phyloP scores from a whole-genome alignment of 257 asterid genomes.

The Gynochthodes officinalis region DNA sequence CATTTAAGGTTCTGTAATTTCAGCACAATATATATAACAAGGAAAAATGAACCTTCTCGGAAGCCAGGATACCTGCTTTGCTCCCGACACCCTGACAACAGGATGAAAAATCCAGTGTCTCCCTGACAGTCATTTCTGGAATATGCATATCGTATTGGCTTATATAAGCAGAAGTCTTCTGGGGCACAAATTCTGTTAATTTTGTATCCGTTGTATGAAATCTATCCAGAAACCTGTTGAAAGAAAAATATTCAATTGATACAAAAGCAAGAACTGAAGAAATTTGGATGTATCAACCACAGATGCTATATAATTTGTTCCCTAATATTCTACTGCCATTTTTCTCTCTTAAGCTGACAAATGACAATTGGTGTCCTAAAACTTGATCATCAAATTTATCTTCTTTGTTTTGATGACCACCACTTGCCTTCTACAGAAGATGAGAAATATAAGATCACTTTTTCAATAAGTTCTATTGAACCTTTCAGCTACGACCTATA shows the following conservation, averaged over 20 bases:
- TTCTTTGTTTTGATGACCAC: background rate
- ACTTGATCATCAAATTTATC: background rate
- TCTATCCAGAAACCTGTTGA: background rate
- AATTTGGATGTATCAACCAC: background rate
- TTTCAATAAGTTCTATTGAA: background rate
- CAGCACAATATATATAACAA: background rate
- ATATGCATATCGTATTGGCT: conserved; percentile 28
- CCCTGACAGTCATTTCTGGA: conserved; percentile 31
- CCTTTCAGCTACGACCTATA: background rate
- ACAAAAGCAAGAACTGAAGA: background rate
- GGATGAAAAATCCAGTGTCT: conserved; percentile 29
- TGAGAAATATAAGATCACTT: no score
- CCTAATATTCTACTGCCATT: background rate
- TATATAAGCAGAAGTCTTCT: conserved; percentile 21
- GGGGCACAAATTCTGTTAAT: background rate
- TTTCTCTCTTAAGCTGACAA: background rate
- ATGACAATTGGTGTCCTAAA: background rate
- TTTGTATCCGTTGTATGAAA: background rate
- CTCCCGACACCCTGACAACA: conserved; percentile 31
- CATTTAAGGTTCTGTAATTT: conserved; percentile 10
- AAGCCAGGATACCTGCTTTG: background rate
- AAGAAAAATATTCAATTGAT: background rate
- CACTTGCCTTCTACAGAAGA: no score
- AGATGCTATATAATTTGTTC: background rate
- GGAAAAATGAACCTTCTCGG: background rate